These are phyloP conservation scores for Aspergillus transmontanensis DNA, from an alignment of 2,329 filamentous ascomycete species.

Conservation along the genomic window DNA sequence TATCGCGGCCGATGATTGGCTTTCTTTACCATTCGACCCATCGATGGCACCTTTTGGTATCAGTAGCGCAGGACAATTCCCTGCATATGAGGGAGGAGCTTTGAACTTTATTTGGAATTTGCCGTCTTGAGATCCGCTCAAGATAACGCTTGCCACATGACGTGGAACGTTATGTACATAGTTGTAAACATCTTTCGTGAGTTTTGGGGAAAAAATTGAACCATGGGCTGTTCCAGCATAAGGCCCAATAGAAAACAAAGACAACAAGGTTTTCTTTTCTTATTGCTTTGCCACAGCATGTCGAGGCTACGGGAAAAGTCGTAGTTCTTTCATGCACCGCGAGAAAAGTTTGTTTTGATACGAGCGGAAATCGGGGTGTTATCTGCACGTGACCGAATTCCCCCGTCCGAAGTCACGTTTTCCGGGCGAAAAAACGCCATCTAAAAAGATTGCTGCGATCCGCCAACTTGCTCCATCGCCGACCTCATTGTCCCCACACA, in stretches of 20 bases:
- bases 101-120: conserved; percentile 50
- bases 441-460: conserved; percentile 22
- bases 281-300: conserved; percentile 1
- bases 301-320: conserved; percentile 3
- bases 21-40: conserved; percentile 46
- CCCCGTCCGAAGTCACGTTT: conserved; percentile 23
- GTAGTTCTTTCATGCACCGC: background rate
- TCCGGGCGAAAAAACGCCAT: conserved; percentile 25
- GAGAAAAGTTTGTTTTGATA: conserved; percentile 17
- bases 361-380: conserved; percentile 17
- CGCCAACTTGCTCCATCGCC: conserved; percentile 17
- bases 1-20: conserved; percentile 43
- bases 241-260: background rate
- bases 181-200: background rate
- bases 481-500: conserved; percentile 13
- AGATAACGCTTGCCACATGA: conserved; percentile 13
- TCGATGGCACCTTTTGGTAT: conserved; percentile 49
- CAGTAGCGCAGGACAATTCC: conserved; percentile 39
- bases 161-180: background rate
- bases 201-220: background rate
- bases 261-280: background rate
- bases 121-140: conserved; percentile 32
- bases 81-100: conserved; percentile 42
- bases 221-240: background rate
- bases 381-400: conserved; percentile 18